Percentiles rank a stretch among this genome's conserved stretches.
phyloP scores from a whole-genome alignment of 805 yeast species.

The Naumovozyma castellii region DNA sequence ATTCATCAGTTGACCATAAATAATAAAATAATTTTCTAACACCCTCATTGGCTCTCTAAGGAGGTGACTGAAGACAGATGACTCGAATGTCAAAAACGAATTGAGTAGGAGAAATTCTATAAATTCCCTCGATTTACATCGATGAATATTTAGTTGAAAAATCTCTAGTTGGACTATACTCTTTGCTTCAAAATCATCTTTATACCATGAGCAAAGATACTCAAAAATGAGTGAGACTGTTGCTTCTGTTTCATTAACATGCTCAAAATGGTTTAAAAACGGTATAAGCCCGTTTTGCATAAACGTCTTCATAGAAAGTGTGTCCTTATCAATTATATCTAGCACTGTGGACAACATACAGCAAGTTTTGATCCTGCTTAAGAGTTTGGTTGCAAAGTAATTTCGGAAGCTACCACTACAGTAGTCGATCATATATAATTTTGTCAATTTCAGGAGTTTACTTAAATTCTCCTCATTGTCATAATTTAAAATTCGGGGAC shows the following conservation, averaged over 20 bases:
- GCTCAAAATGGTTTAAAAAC: too few relatives aligned
- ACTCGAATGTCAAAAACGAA: not conserved
- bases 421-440: slow-evolving; percentile 3
- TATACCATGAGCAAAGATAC: not conserved
- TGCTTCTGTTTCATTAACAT: not conserved
- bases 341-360: too few relatives aligned
- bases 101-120: not conserved
- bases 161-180: not conserved
- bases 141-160: not conserved
- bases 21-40: not conserved
- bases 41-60: not conserved
- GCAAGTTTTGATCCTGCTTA: too few relatives aligned
- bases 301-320: not conserved
- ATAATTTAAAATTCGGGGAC: slow-evolving; percentile 15
- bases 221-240: not conserved
- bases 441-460: slow-evolving; percentile 5
- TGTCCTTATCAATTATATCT: not conserved
- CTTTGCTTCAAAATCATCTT: not conserved
- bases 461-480: slow-evolving; percentile 6
- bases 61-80: not conserved
- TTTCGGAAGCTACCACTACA: not conserved
- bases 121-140: not conserved
- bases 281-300: not conserved
- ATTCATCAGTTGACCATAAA: not conserved
- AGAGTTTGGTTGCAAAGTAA: not conserved